These are phyloP conservation scores for Penicillium occitanis DNA, from an alignment of 2,329 filamentous ascomycete species.

Conservation along the genomic window DNA sequence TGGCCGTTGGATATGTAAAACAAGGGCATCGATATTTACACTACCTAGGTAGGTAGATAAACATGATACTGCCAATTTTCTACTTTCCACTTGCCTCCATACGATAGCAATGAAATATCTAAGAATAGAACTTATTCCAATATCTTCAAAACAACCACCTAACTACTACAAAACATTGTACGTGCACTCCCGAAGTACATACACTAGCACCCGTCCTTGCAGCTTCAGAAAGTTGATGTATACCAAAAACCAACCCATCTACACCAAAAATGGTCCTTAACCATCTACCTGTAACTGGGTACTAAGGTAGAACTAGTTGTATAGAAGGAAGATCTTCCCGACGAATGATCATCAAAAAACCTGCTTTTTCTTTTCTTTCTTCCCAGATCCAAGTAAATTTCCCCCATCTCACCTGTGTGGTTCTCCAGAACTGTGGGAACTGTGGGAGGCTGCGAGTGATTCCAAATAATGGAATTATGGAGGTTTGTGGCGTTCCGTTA, in stretches of 20 bases:
- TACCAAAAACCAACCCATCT: neutral
- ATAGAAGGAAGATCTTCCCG: neutral
- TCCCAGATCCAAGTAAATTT: neutral
- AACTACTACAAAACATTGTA: neutral
- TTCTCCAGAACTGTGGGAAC: neutral
- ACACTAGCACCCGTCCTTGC: neutral
- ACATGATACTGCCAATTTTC: neutral
- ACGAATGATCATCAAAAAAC: neutral
- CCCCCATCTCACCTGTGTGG: neutral
- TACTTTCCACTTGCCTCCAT: neutral
- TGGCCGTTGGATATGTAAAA: neutral
- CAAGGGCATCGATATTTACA: neutral
- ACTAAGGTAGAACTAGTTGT: neutral
- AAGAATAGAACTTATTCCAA: neutral
- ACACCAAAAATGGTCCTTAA: neutral
- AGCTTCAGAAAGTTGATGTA: neutral
- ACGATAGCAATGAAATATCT: neutral
- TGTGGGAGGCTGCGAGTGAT: neutral
- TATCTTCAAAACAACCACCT: neutral
- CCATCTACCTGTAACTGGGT: neutral
- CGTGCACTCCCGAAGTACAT: neutral
- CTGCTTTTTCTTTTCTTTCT: neutral
- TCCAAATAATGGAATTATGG: neutral
- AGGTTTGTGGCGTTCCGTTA: neutral
- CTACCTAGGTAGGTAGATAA: neutral